Evolutionary conservation across 305 asterid genomes (phyloP), one percentile per base, ranked within the genome.

Genomic region (Solanum hybrid): DNA sequence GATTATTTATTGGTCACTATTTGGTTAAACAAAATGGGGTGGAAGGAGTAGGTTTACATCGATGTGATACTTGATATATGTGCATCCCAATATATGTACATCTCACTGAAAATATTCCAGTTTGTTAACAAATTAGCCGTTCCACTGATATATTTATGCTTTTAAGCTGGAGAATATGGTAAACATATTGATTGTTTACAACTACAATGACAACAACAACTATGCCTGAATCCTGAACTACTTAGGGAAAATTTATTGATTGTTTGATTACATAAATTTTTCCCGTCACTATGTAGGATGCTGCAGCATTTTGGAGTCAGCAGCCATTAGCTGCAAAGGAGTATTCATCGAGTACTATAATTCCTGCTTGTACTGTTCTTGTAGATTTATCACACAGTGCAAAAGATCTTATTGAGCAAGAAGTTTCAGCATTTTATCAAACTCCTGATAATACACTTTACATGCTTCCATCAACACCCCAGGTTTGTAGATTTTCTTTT

Each of bases 401-500:
- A 27, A 95, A 93, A 89, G 99, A 96, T 94, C 97, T 96, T 92
- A 93, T 96, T 89, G 98, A 95, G 90, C 94, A 93, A 91, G 99
- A 97, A 93, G 98, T 96, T 91, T 96, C 96, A 88, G 96, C 97
- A 77, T 97, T 96, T 92, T 95, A 92, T 93, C 96, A 91, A 92
- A 93, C 96, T 89, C 99, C 99, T 86, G 98, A 95, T 90, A 97
- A 94, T 92, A 94, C 96, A 93, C 94, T 95, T 79, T 96, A 95
- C 95, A 97, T 97, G 99, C 98, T 97, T 91, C 99, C 99, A 32
- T 95, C 98, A 86, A 96, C 98, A 83, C 94, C 98, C 91, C 99
- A 96, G 99, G 99, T 97, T 91, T 41, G 95, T 92, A 87, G 91
- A 81, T 38, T 11, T 24, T 14, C 88, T 22, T 27, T 38, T 7